Percentiles rank a stretch among this genome's conserved stretches.
These are phyloP conservation scores for Geotrichum aggregatum DNA, from an alignment of 1,139 yeast genomes.

Conservation along the genomic window DNA sequence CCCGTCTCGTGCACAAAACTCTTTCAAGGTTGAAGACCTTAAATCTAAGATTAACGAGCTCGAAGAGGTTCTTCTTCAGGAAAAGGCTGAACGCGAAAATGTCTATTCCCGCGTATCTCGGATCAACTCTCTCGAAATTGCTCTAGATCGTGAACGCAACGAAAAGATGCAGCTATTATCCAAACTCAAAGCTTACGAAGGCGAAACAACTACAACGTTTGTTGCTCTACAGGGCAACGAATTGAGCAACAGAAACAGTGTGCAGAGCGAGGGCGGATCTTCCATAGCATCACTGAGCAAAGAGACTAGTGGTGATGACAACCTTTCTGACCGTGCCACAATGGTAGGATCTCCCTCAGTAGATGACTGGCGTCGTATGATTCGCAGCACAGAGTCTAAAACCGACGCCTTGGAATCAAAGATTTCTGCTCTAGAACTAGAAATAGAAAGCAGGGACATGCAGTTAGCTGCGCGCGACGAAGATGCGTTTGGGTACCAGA, in stretches of 20 bases:
- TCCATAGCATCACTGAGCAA: not conserved
- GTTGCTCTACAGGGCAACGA: not conserved
- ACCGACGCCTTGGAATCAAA: constrained; percentile 3
- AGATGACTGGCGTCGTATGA: constrained; percentile 10
- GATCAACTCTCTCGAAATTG: constrained; percentile 28
- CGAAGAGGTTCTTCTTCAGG: constrained; percentile 33
- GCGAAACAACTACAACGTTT: not conserved
- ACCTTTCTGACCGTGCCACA: constrained; percentile 12
- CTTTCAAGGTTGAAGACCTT: constrained; percentile 31
- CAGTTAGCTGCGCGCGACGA: constrained; percentile 1
- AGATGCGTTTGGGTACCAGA: not conserved
- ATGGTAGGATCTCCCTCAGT: constrained; percentile 9
- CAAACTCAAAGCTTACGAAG: constrained; percentile 17
- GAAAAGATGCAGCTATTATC: constrained; percentile 27
- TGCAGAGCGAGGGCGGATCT: not conserved
- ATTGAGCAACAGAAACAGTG: not conserved
- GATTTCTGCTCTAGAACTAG: constrained; percentile 7
- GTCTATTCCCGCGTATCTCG: constrained; percentile 29
- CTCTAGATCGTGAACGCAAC: constrained; percentile 26
- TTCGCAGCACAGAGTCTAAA: not conserved
- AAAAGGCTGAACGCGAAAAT: constrained; percentile 30
- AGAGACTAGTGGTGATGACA: constrained; percentile 1
- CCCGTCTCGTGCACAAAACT: constrained; percentile 1
- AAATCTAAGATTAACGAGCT: constrained; percentile 33
- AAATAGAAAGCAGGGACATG: constrained; percentile 6